Evolutionary conservation across 179 eudicot species (phyloP), one percentile per base, ranked within the genome.

Genomic region (Gypsophila paniculata): DNA sequence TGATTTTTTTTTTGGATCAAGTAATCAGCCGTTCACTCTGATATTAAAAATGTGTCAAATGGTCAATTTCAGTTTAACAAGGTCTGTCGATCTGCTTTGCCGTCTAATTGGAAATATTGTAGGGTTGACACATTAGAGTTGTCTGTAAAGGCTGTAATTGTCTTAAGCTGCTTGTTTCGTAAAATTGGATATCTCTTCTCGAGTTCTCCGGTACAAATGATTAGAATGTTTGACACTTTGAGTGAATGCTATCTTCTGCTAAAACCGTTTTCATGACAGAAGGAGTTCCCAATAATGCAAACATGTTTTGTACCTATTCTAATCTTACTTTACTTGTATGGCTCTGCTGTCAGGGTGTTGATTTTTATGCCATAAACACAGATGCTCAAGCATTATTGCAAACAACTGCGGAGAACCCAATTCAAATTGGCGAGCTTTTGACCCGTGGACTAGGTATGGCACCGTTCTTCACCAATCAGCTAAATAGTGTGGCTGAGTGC

Each of bases 361-460:
- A 94, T 77, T 94, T 94, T 82, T 94, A 88, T 71, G 95, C 97
- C 79, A 83, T 94, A 83, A 94, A 94, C 83, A 94, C 97, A 39
- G 99, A 94, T 85, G 87, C 99, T 72, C 99, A 94, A 79, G 93
- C 99, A 21, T 86, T 94, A 23, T 60, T 86, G 64, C 91, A 90
- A 61, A 91, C 99, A 71, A 86, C 96, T 69, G 97, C 99, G 42
- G 87, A 84, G 75, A 82, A 90, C 84, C 99, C 97, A 7, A 83
- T 94, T 76, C 96, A 92, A 75, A 94, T 94, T 72, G 97, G 97
- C 79, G 97, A 94, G 82, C 95, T 91, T 74, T 81, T 94, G 85
- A 94, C 99, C 57, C 97, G 99, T 74, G 99, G 99, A 79, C 86
- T 94, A 75, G 99, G 99, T 94, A 72, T 75, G 81, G n/a, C n/a